A percentile compares a stretch with the other conserved stretches of the same genome.
Conservation (phyloP, 495 filamentous ascomycete genomes). For the Xylaria castorea region DNA sequence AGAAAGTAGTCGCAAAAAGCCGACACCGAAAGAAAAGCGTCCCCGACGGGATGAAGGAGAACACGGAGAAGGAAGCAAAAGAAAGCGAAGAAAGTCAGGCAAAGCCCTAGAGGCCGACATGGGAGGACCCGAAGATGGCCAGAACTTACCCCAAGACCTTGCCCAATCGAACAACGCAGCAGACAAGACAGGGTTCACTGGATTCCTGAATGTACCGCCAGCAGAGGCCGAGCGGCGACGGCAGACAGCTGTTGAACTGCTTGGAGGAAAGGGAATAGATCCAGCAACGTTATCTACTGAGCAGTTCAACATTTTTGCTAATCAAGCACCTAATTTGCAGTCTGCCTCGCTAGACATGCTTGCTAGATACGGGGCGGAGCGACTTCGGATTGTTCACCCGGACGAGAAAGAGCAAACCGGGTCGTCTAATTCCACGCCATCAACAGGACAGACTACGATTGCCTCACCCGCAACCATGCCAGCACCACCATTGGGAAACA, state of each 20-base stretch:
- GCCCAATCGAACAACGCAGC: slow-evolving; percentile 24
- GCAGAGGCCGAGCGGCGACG: slow-evolving; percentile 51
- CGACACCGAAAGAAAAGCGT: slow-evolving; percentile 35
- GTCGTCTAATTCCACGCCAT: slow-evolving; percentile 36
- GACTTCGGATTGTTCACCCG: slow-evolving; percentile 55
- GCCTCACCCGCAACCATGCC: slow-evolving; percentile 24
- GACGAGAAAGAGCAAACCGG: slow-evolving; percentile 35
- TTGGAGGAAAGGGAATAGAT: slow-evolving; percentile 44
- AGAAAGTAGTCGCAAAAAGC: slow-evolving; percentile 28
- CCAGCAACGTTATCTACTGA: slow-evolving; percentile 51
- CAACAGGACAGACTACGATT: slow-evolving; percentile 13
- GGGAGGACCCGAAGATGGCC: slow-evolving; percentile 20
- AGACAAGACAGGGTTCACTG: slow-evolving; percentile 1
- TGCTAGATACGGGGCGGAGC: slow-evolving; percentile 51
- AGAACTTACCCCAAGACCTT: slow-evolving; percentile 5
- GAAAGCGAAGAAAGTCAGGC: slow-evolving; percentile 37
- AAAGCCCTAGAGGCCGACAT: slow-evolving; percentile 37
- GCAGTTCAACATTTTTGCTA: slow-evolving; percentile 59
- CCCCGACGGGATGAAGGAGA: slow-evolving; percentile 34
- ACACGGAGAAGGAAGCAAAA: slow-evolving; percentile 36
- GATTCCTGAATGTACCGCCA: slow-evolving; percentile 49
- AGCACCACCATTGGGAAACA: slow-evolving; percentile 11
- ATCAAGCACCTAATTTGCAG: slow-evolving; percentile 55
- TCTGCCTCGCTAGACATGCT: slow-evolving; percentile 54
- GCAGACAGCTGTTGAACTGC: slow-evolving; percentile 49